Evolutionary conservation across 1,284 basidiomycete genomes (phyloP), one percentile per base, ranked within the genome.

Genomic region (Chalciporus sp.): DNA sequence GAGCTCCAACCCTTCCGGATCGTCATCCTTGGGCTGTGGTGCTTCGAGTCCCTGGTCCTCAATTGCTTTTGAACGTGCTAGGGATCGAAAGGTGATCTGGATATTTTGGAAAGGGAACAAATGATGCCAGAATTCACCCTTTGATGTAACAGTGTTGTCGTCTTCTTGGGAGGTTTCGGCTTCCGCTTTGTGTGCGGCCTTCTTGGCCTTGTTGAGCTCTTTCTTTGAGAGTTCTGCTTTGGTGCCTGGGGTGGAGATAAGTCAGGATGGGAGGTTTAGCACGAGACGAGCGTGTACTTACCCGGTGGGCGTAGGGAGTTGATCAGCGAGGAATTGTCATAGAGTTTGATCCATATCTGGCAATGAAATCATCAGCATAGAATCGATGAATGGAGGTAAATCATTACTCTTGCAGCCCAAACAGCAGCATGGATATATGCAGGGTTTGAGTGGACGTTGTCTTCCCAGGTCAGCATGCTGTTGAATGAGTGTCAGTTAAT

Each of bases 201-300:
- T 95, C 71, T 91, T 92, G 28, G 92, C 92, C 67, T 93, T 95
- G 72, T 94, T 95, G 68, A 90, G 88, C 0, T 91, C 92, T 71
- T 95, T 95, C 73, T 93, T 93, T 65, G 70, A 70, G 26, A 57
- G 33, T 26, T 72, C 69, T 9, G 51, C 26, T 7, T 87, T 85
- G 0, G 83, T 84, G 55, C 87, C 88, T 47, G 87, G 81, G 33
- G 83, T 28, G 29, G 20, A 46, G 35, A 40, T 49, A 53, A 31
- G 26, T 52, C 53, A 67, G 42, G 5, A 50, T 42, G 40, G 69
- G 80, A 77, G 65, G 37, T 74, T 63, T 7, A 26, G 26, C 19
- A 6, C 23, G 23, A 52, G 26, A 26, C 26, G n/a, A 3, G 17
- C 19, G 31, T 39, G 20, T 47, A 16, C 49, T 51, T 42, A 65